A percentile compares a stretch with the other conserved stretches of the same genome.
These are phyloP conservation scores for Phylloporus arenicola DNA, from an alignment of 768 basidiomycete genomes.

Conservation along the genomic window DNA sequence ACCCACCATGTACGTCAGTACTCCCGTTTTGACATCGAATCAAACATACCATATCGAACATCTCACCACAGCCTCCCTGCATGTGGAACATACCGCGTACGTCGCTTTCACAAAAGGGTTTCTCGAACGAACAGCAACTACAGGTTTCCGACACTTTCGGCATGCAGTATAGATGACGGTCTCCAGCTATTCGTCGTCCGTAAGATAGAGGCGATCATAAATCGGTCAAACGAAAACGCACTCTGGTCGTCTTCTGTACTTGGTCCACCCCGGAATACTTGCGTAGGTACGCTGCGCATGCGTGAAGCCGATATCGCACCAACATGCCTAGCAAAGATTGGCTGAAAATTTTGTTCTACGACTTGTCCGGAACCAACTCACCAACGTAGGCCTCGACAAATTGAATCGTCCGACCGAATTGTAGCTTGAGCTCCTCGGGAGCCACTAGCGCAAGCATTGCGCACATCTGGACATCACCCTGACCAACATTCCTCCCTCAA, in stretches of 20 bases:
- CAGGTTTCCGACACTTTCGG: constrained; percentile 61
- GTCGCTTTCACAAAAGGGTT: constrained; percentile 34
- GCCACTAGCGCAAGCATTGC: constrained; percentile 65
- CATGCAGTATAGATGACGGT: constrained; percentile 70
- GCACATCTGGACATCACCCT: constrained; percentile 83
- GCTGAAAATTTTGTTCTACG: neutral
- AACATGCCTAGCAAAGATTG: constrained; percentile 48
- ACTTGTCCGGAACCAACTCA: constrained; percentile 27
- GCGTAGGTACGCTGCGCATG: constrained; percentile 69
- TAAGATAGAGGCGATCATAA: neutral
- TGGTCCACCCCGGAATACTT: constrained; percentile 53
- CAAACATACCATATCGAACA: constrained; percentile 74
- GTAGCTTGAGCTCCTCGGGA: constrained; percentile 50
- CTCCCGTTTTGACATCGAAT: neutral
- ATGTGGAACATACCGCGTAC: constrained; percentile 53
- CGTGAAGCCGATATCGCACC: constrained; percentile 53
- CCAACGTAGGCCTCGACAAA: constrained; percentile 75
- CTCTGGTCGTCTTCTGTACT: constrained; percentile 49
- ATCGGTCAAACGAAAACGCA: constrained; percentile 23
- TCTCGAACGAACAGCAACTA: constrained; percentile 36
- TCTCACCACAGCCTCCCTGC: constrained; percentile 41
- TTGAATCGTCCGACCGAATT: constrained; percentile 37
- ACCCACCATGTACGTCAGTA: constrained; percentile 1
- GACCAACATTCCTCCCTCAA: constrained; percentile 2
- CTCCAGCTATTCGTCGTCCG: constrained; percentile 45